Percentiles rank a stretch among this genome's conserved stretches.
Evolutionary conservation across 1,284 basidiomycete species (phyloP).

Genomic region (Leccinum pachyderme): DNA sequence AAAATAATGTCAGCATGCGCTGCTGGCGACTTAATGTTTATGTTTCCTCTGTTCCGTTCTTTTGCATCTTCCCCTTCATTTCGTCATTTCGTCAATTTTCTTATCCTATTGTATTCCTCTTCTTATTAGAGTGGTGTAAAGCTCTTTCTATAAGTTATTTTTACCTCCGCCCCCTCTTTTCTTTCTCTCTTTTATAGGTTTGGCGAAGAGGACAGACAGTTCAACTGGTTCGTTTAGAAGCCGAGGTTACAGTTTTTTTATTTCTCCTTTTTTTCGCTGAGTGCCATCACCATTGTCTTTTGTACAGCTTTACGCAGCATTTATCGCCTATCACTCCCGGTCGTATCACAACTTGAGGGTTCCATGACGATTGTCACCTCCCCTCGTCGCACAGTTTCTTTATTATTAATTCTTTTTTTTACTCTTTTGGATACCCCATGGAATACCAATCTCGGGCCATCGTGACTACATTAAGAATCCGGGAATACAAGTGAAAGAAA

Average conservation of each 20-base stretch:
- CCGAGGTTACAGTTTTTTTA: not conserved
- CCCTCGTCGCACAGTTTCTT: not conserved
- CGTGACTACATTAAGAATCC: slow-evolving; percentile 5
- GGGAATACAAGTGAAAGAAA: slow-evolving; percentile 11
- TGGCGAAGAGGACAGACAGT: slow-evolving; percentile 4
- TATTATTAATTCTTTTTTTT: not conserved
- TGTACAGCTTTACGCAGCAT: not conserved
- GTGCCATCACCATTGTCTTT: not conserved
- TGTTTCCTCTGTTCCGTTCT: not conserved
- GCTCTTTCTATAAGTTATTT: slow-evolving; percentile 24
- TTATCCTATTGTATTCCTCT: slow-evolving; percentile 30
- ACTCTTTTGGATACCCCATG: slow-evolving; percentile 22
- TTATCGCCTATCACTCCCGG: too few species aligned
- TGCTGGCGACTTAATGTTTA: not conserved
- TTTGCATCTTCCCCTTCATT: not conserved
- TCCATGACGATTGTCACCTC: not conserved
- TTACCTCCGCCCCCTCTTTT: not conserved
- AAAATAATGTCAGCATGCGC: not conserved
- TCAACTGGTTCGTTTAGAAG: not conserved
- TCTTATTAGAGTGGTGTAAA: slow-evolving; percentile 16
- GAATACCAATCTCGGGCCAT: slow-evolving; percentile 11
- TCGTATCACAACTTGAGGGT: not conserved
- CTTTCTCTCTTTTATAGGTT: slow-evolving; percentile 6
- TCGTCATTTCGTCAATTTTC: not conserved
- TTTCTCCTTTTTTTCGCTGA: not conserved